Conservation (phyloP, 371 early-diverging fungal species). For the Basidiobolus meristosporus region DNA sequence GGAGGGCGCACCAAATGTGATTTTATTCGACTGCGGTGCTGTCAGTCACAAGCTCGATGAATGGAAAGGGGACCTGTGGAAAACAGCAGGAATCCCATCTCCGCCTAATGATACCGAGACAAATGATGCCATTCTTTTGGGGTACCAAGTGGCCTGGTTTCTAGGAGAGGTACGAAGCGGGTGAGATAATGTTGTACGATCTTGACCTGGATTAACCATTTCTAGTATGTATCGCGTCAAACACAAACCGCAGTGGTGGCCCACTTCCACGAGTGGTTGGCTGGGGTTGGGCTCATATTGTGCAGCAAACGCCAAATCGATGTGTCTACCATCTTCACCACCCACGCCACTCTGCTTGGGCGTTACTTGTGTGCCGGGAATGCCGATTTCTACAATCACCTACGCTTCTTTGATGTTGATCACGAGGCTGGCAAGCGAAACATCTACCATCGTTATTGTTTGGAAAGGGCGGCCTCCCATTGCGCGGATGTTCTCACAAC, state of each 20-base stretch:
- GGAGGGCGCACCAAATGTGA: slow-evolving; percentile 80
- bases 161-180: slow-evolving; percentile 51
- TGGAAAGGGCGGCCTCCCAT: slow-evolving; percentile 91
- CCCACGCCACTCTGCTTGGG: slow-evolving; percentile 92
- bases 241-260: slow-evolving; percentile 60
- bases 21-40: slow-evolving; percentile 69
- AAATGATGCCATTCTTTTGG: slow-evolving; percentile 87
- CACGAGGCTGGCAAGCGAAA: slow-evolving; percentile 90
- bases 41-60: slow-evolving; percentile 55
- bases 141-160: slow-evolving; percentile 87
- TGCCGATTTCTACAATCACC: slow-evolving; percentile 90
- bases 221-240: slow-evolving; percentile 31
- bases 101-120: slow-evolving; percentile 81
- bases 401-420: slow-evolving; percentile 81
- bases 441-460: slow-evolving; percentile 92
- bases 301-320: slow-evolving; percentile 72
- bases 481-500: slow-evolving; percentile 92
- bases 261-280: slow-evolving; percentile 95
- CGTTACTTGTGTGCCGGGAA: slow-evolving; percentile 93
- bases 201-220: not conserved
- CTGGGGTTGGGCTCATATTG: slow-evolving; percentile 76
- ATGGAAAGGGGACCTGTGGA: slow-evolving; percentile 93
- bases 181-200: not conserved
- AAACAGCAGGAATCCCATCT: slow-evolving; percentile 71
- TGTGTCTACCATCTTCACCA: slow-evolving; percentile 87